phyloP scores from a whole-genome alignment of 2,329 filamentous ascomycete species.

The Aspergillus oerlinghausenensis region DNA sequence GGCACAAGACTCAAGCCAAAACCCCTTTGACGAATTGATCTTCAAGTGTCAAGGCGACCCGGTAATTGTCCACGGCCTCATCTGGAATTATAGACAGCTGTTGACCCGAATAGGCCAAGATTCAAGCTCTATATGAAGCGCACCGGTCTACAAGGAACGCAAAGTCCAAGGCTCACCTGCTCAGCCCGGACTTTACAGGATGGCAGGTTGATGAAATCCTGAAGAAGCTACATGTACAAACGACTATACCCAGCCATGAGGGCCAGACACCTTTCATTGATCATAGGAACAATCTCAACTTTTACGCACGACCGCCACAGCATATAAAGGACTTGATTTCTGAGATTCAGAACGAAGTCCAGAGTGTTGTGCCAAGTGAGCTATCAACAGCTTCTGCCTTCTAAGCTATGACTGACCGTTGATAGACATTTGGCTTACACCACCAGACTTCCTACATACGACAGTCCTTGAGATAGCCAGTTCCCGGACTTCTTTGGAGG shows the following conservation, averaged over 20 bases:
- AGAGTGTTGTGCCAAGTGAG: constrained; percentile 65
- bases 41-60: constrained; percentile 60
- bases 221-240: constrained; percentile 55
- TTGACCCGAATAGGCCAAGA: constrained; percentile 29
- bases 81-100: not conserved
- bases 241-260: constrained; percentile 38
- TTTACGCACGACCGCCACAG: constrained; percentile 80
- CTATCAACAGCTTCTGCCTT: constrained; percentile 9
- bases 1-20: constrained; percentile 32
- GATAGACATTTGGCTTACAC: constrained; percentile 81
- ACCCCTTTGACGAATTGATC: constrained; percentile 74
- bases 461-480: constrained; percentile 83
- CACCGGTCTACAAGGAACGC: constrained; percentile 73
- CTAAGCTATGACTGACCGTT: not conserved
- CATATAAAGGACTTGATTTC: constrained; percentile 64
- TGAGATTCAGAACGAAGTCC: constrained; percentile 64
- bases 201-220: constrained; percentile 74
- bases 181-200: constrained; percentile 62
- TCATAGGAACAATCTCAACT: constrained; percentile 73
- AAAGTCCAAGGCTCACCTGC: constrained; percentile 70
- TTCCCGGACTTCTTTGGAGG: constrained; percentile 66
- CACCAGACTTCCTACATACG: constrained; percentile 70
- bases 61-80: constrained; percentile 45
- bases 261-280: constrained; percentile 68
- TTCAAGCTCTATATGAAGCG: constrained; percentile 66